Evolutionary conservation across 2,329 filamentous ascomycete species (phyloP).

Genomic region (Coniochaeta prunicola): DNA sequence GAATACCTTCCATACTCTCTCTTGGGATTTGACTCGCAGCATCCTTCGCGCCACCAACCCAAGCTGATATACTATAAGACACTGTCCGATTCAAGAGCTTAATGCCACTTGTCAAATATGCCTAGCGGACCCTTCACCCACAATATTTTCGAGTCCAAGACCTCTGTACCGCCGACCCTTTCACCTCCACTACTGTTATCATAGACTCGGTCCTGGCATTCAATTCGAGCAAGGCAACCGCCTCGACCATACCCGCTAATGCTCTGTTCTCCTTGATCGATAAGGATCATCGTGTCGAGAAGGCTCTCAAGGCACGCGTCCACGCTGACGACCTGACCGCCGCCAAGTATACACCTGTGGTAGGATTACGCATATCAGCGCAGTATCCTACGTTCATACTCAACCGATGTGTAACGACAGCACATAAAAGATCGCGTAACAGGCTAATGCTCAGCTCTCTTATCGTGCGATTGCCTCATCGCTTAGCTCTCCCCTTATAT

Average conservation of each 20-base stretch:
- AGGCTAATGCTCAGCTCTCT: no score
- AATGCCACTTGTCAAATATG: background rate
- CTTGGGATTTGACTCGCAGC: background rate
- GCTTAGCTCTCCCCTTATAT: no score
- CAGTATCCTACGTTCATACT: no score
- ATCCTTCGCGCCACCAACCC: background rate
- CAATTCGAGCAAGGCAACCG: conserved; percentile 26
- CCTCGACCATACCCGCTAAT: conserved; percentile 44
- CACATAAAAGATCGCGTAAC: no score
- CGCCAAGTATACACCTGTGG: conserved; percentile 43
- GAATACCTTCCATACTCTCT: background rate
- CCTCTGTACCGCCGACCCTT: conserved; percentile 49
- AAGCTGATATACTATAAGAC: background rate
- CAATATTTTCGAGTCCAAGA: conserved; percentile 22
- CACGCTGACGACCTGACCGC: conserved; percentile 52
- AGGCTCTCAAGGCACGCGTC: conserved; percentile 51
- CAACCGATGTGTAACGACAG: no score
- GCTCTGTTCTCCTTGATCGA: conserved; percentile 31
- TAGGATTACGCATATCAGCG: no score
- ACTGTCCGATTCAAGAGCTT: background rate
- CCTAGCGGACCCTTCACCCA: conserved; percentile 22
- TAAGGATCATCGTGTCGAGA: conserved; percentile 34
- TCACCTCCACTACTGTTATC: conserved; percentile 37
- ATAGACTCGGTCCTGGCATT: conserved; percentile 54
- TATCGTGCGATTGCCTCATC: no score